Evolutionary conservation across 805 yeast genomes (phyloP), one percentile per base, ranked within the genome.

Genomic region (Yamadazyma philogaea): DNA sequence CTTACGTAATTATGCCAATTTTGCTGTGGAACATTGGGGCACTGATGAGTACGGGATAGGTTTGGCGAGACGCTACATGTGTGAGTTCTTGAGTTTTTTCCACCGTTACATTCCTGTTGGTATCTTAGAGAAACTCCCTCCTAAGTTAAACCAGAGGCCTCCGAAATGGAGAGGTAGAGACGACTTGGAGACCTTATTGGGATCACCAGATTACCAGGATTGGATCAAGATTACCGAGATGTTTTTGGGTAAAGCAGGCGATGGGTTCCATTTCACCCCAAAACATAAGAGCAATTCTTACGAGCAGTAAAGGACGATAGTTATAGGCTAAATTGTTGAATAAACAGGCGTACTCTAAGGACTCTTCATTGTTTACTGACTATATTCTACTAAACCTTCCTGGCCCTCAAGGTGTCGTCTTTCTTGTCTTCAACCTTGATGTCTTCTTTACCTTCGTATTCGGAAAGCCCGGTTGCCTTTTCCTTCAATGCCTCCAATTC

Each of bases 1-100:
- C 33, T 63, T 91, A 54, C 70, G 72, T 49, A 75, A 74, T 39
- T 93, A 81, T 59, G 80, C 95, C 3, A 67, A 81, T 42, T 86
- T 70, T 60, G 97, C 99, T 0, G 72, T 93, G 51, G 88, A 88
- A 53, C 98, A 93, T 64, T 93, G 99, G 98, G 99, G 99, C 4
- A 76, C 96, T 0, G 99, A 93, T 59, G 96, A 87, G 54, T 91
- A 83, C 61, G 99, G 99, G 31, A 77, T 93, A 43, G 84, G 87
- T 45, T 79, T 79, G 50, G 82, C 96, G 11, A 81, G 99, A 63
- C 74, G 98, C 55, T 93, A 79, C 63, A 69, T 91, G 74, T 91
- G 97, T 67, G 99, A 93, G 64, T 93, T 88, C 63, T 71, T 93
- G 59, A 85, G 96, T 37, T 93, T 93, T 64, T 87, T 95, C 53